A percentile compares a stretch with the other conserved stretches of the same genome.
Conservation (phyloP, 108 stramenopile species). For the Discostella stelligeroides region DNA sequence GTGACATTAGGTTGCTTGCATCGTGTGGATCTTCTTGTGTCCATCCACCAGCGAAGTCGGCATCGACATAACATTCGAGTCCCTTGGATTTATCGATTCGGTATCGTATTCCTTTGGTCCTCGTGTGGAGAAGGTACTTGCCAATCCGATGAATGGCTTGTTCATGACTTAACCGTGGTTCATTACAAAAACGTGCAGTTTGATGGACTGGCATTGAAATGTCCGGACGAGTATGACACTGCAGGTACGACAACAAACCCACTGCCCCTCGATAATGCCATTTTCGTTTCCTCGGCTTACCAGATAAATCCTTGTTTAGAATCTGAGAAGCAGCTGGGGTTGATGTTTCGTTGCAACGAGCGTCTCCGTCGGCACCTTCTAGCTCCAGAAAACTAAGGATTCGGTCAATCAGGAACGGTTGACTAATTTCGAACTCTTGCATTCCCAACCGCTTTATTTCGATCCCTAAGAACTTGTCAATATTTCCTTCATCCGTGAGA, state of each 20-base stretch:
- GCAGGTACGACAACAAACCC: constrained; percentile 45
- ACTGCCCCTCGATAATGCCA: constrained; percentile 45
- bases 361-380: too few relatives aligned
- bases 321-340: too few relatives aligned
- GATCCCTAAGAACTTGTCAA: too few relatives aligned
- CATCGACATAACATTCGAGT: constrained; percentile 49
- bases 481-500: too few relatives aligned
- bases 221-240: constrained; percentile 18
- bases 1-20: constrained; percentile 36
- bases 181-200: constrained; percentile 46
- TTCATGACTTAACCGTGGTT: constrained; percentile 47
- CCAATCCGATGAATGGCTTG: constrained; percentile 48
- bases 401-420: too few relatives aligned
- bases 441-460: too few relatives aligned
- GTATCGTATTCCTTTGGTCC: constrained; percentile 17
- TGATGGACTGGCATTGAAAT: constrained; percentile 39
- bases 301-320: constrained; percentile 21
- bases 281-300: constrained; percentile 9
- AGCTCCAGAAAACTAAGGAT: too few relatives aligned
- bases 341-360: too few relatives aligned
- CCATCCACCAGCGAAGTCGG: constrained; percentile 54
- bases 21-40: background rate
- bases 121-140: constrained; percentile 47
- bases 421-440: too few relatives aligned
- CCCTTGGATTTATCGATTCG: constrained; percentile 9